Percentiles rank a stretch among this genome's conserved stretches.
Conservation (phyloP, 2,329 filamentous ascomycete species). For the Fusarium burgessii region DNA sequence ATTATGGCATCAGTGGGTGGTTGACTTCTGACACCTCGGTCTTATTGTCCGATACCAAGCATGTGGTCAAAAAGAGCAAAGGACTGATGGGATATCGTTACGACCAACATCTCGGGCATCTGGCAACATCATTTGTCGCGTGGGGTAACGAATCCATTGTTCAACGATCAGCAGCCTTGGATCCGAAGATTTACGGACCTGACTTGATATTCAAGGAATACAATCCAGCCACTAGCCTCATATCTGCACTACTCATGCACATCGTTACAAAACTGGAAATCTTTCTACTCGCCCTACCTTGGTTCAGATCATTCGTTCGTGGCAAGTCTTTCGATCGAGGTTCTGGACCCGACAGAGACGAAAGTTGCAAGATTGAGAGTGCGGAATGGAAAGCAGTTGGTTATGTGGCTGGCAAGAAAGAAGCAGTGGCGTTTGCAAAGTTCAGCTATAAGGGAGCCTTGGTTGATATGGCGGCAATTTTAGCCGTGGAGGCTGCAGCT, state of each 20-base stretch:
- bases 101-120: neutral
- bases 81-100: neutral
- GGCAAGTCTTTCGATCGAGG: neutral
- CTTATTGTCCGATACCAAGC: neutral
- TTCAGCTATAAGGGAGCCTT: neutral
- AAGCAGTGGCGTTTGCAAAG: neutral
- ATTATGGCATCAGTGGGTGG: neutral
- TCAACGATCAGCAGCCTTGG: neutral
- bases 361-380: neutral
- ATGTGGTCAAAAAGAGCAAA: neutral
- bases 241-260: neutral
- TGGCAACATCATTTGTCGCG: neutral
- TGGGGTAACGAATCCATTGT: conserved; percentile 1
- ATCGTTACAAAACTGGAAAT: neutral
- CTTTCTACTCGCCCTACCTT: neutral
- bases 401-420: neutral
- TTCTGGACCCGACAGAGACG: neutral
- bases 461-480: conserved; percentile 1
- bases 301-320: neutral
- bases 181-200: neutral
- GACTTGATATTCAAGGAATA: neutral
- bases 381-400: neutral
- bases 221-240: neutral
- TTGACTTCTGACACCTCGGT: neutral
- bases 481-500: neutral